Percentiles rank a stretch among this genome's conserved stretches.
Evolutionary conservation across 495 filamentous ascomycete genomes (phyloP).

Genomic region (Umbilicaria muhlenbergii): DNA sequence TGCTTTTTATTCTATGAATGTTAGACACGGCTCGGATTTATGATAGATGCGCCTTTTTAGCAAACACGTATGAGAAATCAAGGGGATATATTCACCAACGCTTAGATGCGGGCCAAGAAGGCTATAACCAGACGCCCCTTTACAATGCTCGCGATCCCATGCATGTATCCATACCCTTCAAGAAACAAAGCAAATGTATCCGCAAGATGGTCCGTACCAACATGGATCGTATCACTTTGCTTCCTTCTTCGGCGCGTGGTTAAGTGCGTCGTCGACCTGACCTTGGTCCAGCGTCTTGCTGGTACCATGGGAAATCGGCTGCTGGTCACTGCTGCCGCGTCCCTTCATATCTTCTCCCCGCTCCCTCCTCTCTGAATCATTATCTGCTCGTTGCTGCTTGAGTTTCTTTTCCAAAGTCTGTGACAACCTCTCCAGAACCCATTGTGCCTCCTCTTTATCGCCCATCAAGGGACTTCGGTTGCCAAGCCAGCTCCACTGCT

Average conservation of each 20-base stretch:
- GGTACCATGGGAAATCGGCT: background rate
- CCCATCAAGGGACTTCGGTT: slow-evolving; percentile 59
- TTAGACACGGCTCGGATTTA: no score
- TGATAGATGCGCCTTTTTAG: no score
- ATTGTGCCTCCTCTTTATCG: slow-evolving; percentile 57
- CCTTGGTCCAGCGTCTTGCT: background rate
- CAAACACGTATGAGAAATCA: no score
- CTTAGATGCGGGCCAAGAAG: no score
- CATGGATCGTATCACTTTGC: no score
- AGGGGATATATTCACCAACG: no score
- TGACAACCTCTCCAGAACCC: slow-evolving; percentile 56
- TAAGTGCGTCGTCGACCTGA: background rate
- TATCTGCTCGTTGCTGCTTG: slow-evolving; percentile 15
- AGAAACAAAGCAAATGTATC: no score
- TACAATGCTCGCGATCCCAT: no score
- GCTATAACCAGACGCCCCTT: no score
- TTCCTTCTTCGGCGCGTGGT: background rate
- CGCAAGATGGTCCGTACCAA: no score
- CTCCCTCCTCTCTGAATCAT: background rate
- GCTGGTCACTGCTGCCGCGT: background rate
- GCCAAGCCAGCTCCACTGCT: slow-evolving; percentile 65
- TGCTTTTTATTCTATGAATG: no score
- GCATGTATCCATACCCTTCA: no score
- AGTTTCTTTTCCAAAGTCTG: slow-evolving; percentile 38
- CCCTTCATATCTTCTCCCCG: background rate